Evolutionary conservation across 2,329 filamentous ascomycete species (phyloP).

Genomic region (Ophiostoma ulmi): DNA sequence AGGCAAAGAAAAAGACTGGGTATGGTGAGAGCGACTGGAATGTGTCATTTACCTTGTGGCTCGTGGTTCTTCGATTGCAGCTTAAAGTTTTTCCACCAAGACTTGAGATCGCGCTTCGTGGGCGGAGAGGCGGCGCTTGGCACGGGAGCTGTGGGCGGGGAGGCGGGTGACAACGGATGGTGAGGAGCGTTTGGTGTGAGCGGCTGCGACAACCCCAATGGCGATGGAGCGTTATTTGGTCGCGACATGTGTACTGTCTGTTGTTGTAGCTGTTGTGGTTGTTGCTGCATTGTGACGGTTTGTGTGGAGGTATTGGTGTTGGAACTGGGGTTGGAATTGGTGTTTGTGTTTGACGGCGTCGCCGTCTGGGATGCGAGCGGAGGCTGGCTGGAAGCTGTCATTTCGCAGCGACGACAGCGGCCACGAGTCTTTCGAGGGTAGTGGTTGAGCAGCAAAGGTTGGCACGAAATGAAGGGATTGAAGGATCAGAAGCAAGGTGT

Average conservation of each 20-base stretch:
- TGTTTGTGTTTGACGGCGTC: slow-evolving; percentile 5
- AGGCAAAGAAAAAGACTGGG: not conserved
- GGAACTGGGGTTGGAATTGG: slow-evolving; percentile 11
- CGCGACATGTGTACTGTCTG: not conserved
- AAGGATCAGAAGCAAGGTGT: not conserved
- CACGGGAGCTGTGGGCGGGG: slow-evolving; percentile 32
- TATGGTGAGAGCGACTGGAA: not conserved
- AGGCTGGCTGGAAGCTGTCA: slow-evolving; percentile 11
- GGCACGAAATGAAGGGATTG: not conserved
- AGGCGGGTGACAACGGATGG: slow-evolving; percentile 15
- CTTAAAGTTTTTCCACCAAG: slow-evolving; percentile 98
- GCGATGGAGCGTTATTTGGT: slow-evolving; percentile 14
- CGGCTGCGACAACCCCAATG: slow-evolving; percentile 18
- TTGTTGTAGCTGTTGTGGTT: slow-evolving; percentile 11
- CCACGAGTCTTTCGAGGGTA: not conserved
- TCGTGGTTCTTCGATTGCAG: slow-evolving; percentile 56
- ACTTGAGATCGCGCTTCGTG: slow-evolving; percentile 80
- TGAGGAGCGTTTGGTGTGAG: slow-evolving; percentile 22
- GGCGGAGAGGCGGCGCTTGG: slow-evolving; percentile 61
- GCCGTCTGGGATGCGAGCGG: slow-evolving; percentile 10
- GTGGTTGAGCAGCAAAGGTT: not conserved
- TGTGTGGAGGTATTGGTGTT: slow-evolving; percentile 2
- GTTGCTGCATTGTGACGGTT: slow-evolving; percentile 23
- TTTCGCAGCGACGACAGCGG: slow-evolving; percentile 11
- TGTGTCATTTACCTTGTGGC: slow-evolving; percentile 25